Base-by-base conservation (phyloP, 2,329 filamentous ascomycete genomes). In the Ilyonectria destructans region DNA sequence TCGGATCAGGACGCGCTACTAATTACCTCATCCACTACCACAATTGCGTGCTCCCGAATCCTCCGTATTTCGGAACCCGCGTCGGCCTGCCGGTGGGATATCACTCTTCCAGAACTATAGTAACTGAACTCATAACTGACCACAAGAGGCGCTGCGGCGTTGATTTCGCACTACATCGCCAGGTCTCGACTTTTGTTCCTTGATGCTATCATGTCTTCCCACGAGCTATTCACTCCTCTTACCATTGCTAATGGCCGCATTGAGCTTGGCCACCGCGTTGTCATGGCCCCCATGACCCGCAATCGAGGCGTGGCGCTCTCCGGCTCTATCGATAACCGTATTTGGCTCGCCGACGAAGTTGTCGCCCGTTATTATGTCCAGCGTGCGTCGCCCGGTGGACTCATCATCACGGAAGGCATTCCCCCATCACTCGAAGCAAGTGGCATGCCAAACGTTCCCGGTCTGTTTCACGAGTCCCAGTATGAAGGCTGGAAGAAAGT, bases 391-490 rank as follows among this genome's bases (percentile, higher is more conserved):
- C 45, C 57, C 9, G 57, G 57, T 15, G 57, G 57, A n/a, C 57
- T 59, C 6, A 17, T 59, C 10, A 59, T 59, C 57, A 59, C 57
- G 29, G 57, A 59, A 12, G 57, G 57, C 13, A 59, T 59, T n/a
- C 57, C 57, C 1, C 57, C 45, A 8, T 59, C 57, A 4, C n/a
- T 49, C 9, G 57, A 59, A 21, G 57, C 57, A 2, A 59, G 57
- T 23, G 57, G 57, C 31, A 59, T 59, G 57, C 57, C 57, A 10
- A 37, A 37, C 4, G 57, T 59, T 9, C 57, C 57, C 1, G 57
- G 57, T 4, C n/a, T 59, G 15, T 59, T 59, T 21, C 57, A 59
- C 19, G 43, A 59, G 5, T 43, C 43, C 12, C 57, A 59, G 10
- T 23, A 49, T 10, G 19, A 49, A 37, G 57, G 43, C 15, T 59